Evolutionary conservation across 192 early-diverging fungal species (phyloP), one percentile per base, ranked within the genome.

Genomic region (Funneliformis mosseae): DNA sequence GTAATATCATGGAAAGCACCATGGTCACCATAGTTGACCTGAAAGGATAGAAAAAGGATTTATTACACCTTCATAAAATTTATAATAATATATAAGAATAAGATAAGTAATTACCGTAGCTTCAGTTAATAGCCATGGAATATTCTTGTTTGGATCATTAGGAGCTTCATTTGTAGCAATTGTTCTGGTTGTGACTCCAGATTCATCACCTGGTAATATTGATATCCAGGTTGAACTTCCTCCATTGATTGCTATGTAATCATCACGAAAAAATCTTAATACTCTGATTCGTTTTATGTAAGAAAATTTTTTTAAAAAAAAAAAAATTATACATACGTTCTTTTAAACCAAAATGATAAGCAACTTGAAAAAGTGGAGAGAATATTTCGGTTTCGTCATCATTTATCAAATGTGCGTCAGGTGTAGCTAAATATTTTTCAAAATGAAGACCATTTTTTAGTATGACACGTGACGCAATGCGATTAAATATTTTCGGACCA

Each of bases 121-220:
- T 43, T 71, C 14, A 38, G 69, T 45, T 45, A 71, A 14, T 25
- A 71, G 18, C 69, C 69, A 71, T 45, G 69, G 69, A 71, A 71
- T n/a, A 42, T 71, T 71, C 5, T 43, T 71, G 5, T 10, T 38
- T 71, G 63, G 63, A 11, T 45, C 41, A 42, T 71, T 39, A 25
- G 69, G 69, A 27, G 69, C 41, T 16, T 38, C 27, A 23, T 12
- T 11, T 8, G 25, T 27, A 39, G 42, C 21, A 4, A 27, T 2
- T 21, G 23, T 16, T 33, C 11, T 39, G 14, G 69, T 45, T 10
- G 33, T 45, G 21, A 71, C 69, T 38, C 9, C 16, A 16, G 69
- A 71, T 21, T 71, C 21, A 39, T 71, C 69, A n/a, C 39, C 21
- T 10, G 16, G 2, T 8, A 71, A 0, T n/a, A 43, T 71, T 33